Evolutionary conservation across 78 protist genomes (phyloP).

Genomic region (Neovahlkampfia damariscottae): DNA sequence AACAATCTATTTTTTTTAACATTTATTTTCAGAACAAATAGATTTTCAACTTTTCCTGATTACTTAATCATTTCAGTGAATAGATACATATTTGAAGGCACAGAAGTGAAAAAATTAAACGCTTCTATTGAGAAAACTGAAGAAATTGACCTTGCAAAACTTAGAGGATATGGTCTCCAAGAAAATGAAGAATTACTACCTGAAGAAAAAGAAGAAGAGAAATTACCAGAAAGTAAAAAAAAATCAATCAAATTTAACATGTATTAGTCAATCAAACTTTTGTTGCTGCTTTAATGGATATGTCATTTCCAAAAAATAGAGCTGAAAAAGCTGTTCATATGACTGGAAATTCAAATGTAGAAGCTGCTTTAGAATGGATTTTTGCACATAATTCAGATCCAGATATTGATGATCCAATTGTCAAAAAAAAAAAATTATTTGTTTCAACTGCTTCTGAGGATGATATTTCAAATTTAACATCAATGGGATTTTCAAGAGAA

Average conservation of each 20-base stretch:
- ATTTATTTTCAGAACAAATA: too few species aligned
- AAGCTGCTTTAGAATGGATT: slow-evolving; percentile 41
- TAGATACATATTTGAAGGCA: slow-evolving; percentile 43
- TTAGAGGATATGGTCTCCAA: slow-evolving; percentile 41
- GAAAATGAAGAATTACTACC: slow-evolving; percentile 17
- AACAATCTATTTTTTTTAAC: too few species aligned
- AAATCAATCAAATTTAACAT: background rate
- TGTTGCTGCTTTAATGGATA: slow-evolving; percentile 27
- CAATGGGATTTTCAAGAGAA: background rate
- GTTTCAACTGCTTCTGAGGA: too few species aligned
- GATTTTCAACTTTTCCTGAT: slow-evolving; percentile 78
- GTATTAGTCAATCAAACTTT: background rate
- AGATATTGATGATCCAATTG: slow-evolving; percentile 26
- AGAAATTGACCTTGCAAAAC: slow-evolving; percentile 32
- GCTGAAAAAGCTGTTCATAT: background rate
- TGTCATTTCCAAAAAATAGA: slow-evolving; percentile 50
- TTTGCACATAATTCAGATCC: slow-evolving; percentile 39
- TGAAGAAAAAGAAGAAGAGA: slow-evolving; percentile 5
- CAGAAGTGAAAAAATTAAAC: slow-evolving; percentile 57
- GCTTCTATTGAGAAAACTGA: slow-evolving; percentile 55
- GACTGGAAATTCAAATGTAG: slow-evolving; percentile 16
- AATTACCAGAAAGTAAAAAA: background rate
- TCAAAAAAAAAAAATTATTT: background rate
- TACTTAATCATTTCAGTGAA: slow-evolving; percentile 47
- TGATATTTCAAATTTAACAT: background rate